Conservation (phyloP, 768 basidiomycete species). For the Boletus reticulatus region DNA sequence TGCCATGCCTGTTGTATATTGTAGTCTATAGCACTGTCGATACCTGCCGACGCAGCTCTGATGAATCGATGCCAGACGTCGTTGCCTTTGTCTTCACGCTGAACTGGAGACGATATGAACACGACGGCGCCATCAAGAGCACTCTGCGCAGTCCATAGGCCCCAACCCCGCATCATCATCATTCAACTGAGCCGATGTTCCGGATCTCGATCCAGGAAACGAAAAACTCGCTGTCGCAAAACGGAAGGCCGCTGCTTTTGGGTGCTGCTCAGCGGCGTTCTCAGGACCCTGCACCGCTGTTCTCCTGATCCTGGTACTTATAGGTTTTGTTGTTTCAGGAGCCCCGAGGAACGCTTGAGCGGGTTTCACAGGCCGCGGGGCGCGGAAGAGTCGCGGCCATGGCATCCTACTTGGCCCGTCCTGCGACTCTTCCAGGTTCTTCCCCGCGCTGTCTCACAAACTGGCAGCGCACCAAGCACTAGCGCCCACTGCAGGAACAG, state of each 20-base stretch:
- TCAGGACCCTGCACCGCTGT: constrained; percentile 22
- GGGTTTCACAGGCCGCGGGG: constrained; percentile 9
- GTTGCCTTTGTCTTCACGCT: constrained; percentile 17
- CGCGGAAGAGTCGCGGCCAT: constrained; percentile 27
- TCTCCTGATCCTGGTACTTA: constrained; percentile 7
- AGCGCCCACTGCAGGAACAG: background rate
- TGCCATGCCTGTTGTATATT: constrained; percentile 26
- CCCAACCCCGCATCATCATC: constrained; percentile 24
- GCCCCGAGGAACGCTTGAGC: constrained; percentile 8
- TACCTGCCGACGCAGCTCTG: constrained; percentile 24
- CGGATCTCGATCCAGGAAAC: constrained; percentile 28
- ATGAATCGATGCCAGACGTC: constrained; percentile 19
- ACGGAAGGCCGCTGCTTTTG: constrained; percentile 30
- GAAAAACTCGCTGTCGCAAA: constrained; percentile 26
- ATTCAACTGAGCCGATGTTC: constrained; percentile 19
- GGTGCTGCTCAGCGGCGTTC: constrained; percentile 30
- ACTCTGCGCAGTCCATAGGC: constrained; percentile 6
- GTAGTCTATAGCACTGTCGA: constrained; percentile 29
- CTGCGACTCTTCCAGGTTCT: background rate
- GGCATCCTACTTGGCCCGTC: too few relatives aligned
- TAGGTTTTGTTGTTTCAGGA: constrained; percentile 7
- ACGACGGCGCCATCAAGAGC: background rate
- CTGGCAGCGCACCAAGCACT: background rate
- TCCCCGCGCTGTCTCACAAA: background rate
- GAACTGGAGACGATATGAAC: background rate